A percentile compares a stretch with the other conserved stretches of the same genome.
phyloP scores from a whole-genome alignment of 768 basidiomycete species.

The Pholiota molesta region DNA sequence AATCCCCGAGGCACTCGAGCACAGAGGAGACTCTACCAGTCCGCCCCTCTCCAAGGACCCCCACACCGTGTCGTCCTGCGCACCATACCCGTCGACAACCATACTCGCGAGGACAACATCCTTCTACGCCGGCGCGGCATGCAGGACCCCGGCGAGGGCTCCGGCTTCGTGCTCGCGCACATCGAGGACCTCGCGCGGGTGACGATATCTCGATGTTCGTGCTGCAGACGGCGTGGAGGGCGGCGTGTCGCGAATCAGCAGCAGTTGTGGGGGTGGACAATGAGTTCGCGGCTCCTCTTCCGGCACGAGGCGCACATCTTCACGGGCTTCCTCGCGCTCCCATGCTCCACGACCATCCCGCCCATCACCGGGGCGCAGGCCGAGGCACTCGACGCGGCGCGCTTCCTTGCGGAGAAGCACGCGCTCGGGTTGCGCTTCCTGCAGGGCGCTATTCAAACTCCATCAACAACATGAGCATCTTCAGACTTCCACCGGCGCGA shows the following conservation, averaged over 20 bases:
- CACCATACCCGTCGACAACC: too few species aligned
- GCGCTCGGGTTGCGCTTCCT: slow-evolving; percentile 48
- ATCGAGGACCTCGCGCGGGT: too few species aligned
- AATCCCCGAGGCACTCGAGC: too few species aligned
- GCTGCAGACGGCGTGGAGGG: slow-evolving; percentile 43
- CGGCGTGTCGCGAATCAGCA: slow-evolving; percentile 46
- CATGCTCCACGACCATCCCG: slow-evolving; percentile 40
- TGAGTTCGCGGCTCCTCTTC: slow-evolving; percentile 46
- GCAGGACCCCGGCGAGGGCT: too few species aligned
- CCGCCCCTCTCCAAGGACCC: too few species aligned
- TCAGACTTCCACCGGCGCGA: too few species aligned
- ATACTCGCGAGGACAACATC: too few species aligned
- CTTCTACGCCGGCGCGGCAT: too few species aligned
- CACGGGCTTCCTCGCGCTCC: slow-evolving; percentile 41
- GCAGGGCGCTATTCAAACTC: slow-evolving; percentile 53
- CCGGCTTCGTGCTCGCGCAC: too few species aligned
- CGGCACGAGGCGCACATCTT: slow-evolving; percentile 39
- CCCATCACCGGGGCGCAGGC: slow-evolving; percentile 52
- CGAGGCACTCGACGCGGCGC: slow-evolving; percentile 47
- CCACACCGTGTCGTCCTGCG: slow-evolving; percentile 46
- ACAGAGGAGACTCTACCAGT: too few species aligned
- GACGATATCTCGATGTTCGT: too few species aligned
- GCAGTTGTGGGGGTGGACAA: slow-evolving; percentile 50
- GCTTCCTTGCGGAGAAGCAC: slow-evolving; percentile 53
- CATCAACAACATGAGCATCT: slow-evolving; percentile 48